A percentile compares a stretch with the other conserved stretches of the same genome.
These are phyloP conservation scores for Aspergillus tanneri DNA, from an alignment of 2,329 filamentous ascomycete species.

Conservation along the genomic window DNA sequence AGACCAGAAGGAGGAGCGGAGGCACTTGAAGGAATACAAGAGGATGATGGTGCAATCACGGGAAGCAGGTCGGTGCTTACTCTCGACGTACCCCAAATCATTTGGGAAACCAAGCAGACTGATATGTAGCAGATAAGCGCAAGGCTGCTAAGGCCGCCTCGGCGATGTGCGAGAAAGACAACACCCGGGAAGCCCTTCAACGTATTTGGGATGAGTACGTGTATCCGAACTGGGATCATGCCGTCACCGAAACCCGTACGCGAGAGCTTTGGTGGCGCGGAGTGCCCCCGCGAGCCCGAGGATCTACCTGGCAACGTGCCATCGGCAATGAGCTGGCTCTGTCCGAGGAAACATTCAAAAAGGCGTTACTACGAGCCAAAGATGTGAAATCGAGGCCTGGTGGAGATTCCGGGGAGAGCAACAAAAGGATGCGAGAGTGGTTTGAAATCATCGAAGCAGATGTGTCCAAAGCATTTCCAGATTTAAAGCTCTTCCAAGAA, in stretches of 20 bases:
- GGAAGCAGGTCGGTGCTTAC: slow-evolving; percentile 51
- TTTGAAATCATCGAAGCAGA: slow-evolving; percentile 56
- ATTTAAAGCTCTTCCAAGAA: slow-evolving; percentile 57
- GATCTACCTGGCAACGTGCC: slow-evolving; percentile 59
- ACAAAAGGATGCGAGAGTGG: slow-evolving; percentile 51
- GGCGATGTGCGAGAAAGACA: slow-evolving; percentile 50
- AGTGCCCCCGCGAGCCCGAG: slow-evolving; percentile 56
- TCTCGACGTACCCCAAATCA: neutral
- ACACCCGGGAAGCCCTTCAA: slow-evolving; percentile 54
- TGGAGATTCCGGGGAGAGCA: slow-evolving; percentile 43
- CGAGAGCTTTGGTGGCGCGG: slow-evolving; percentile 66
- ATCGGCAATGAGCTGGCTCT: slow-evolving; percentile 62
- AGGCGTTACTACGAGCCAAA: slow-evolving; percentile 57
- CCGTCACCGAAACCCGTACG: slow-evolving; percentile 54
- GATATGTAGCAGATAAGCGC: slow-evolving; percentile 47
- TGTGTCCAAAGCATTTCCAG: slow-evolving; percentile 56
- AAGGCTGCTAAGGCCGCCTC: slow-evolving; percentile 50
- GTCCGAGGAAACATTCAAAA: slow-evolving; percentile 55
- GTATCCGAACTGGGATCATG: slow-evolving; percentile 58
- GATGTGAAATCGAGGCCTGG: slow-evolving; percentile 47
- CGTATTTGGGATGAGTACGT: slow-evolving; percentile 63
- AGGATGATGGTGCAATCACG: slow-evolving; percentile 63
- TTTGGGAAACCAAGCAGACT: slow-evolving; percentile 4
- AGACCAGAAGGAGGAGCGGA: slow-evolving; percentile 84
- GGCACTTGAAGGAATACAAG: slow-evolving; percentile 73